Base-by-base conservation (phyloP, 208 protist species). In the Leishmania turanica region DNA sequence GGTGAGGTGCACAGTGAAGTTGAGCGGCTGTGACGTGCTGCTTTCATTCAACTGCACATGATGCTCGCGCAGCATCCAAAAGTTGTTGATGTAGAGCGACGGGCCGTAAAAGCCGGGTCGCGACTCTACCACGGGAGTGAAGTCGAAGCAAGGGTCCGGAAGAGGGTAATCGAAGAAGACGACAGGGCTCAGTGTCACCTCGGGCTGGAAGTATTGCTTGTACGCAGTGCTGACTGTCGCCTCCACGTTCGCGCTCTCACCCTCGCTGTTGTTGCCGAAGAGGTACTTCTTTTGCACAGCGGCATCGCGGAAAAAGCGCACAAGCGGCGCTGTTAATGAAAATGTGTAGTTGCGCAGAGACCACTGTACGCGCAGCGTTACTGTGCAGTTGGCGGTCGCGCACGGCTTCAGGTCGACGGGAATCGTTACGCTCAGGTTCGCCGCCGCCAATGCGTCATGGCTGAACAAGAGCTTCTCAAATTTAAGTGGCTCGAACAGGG, bases 31-130 rank as follows among this genome's bases (percentile, higher is more conserved):
- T 11, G 78, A 69, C 0, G 93, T 79, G 17, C 91, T 91, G 31
- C 95, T 96, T 6, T 87, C 89, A 86, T 99, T 99, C 11, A 85
- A 53, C 60, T 93, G 84, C 1, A 94, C 65, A 37, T 96, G 84
- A 74, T 99, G 89, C 31, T 98, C 91, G 9, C 86, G 88, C 45
- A 98, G 78, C n/a, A 96, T 75, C 97, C 97, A 99, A 77, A 99
- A 99, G 64, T 99, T 97, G 86, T 99, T 99, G 37, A 98, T 83
- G 85, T 96, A 98, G 24, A 99, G 68, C 21, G 95, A 90, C 2
- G 98, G 98, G 42, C 87, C 86, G 83, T 99, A 99, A 13, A 81
- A 81, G 5, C 85, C 64, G 17, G 80, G 79, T 65, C 68, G 53
- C 13, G 82, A 76, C 24, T 84, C 78, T 9, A 92, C 78, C 27